These are phyloP conservation scores for Yarrowia galli DNA, from an alignment of 1,139 yeast species.

Conservation along the genomic window DNA sequence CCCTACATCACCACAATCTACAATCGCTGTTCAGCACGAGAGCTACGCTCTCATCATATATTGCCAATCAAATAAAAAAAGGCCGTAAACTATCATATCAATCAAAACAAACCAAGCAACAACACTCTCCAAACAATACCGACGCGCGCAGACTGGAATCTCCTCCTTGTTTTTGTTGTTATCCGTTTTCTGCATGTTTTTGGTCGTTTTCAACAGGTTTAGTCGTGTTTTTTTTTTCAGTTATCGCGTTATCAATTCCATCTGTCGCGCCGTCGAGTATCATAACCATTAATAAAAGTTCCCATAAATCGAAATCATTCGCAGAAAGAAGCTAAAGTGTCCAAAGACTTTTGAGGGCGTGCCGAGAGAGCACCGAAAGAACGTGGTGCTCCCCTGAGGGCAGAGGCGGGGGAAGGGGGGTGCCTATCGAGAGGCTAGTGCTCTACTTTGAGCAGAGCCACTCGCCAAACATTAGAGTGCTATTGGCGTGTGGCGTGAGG, in stretches of 20 bases:
- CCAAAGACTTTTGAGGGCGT: conserved; percentile 25
- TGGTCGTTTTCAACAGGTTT: conserved; percentile 1
- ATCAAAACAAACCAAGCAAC: background rate
- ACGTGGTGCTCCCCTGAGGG: background rate
- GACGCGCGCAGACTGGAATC: background rate
- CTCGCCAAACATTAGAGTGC: conserved; percentile 15
- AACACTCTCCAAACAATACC: conserved; percentile 4
- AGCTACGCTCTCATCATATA: no score
- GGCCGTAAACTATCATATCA: conserved; percentile 2
- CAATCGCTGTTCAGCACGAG: no score
- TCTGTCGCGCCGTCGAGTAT: background rate
- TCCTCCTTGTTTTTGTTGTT: conserved; percentile 7
- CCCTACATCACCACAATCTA: no score
- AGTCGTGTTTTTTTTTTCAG: background rate
- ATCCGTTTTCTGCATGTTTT: conserved; percentile 11
- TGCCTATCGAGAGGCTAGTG: conserved; percentile 6
- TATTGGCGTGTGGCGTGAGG: conserved; percentile 1
- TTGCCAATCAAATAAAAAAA: conserved; percentile 23
- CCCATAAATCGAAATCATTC: conserved; percentile 17
- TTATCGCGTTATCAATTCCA: conserved; percentile 12
- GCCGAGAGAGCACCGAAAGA: background rate
- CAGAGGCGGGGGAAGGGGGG: background rate
- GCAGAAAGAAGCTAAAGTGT: conserved; percentile 23
- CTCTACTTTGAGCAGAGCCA: background rate
- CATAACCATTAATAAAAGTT: conserved; percentile 10